Conservation (phyloP, 2,329 filamentous ascomycete species). For the Harringtonia aguacate region DNA sequence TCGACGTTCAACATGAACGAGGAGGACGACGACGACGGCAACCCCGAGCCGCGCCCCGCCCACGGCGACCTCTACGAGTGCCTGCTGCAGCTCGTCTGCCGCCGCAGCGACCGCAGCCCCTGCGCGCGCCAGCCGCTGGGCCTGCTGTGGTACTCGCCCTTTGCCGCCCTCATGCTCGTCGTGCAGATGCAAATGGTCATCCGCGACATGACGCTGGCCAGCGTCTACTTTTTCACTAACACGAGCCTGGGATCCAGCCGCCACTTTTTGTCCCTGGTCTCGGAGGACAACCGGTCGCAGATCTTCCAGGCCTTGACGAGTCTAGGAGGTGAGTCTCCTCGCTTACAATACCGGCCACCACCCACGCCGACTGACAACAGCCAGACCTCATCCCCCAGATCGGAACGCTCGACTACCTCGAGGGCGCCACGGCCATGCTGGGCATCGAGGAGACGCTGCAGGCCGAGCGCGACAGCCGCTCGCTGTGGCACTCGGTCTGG, state of each 20-base stretch:
- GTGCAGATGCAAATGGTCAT: conserved; percentile 1
- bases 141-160: conserved; percentile 1
- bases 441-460: background rate
- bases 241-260: background rate
- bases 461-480: background rate
- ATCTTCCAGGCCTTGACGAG: background rate
- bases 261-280: background rate
- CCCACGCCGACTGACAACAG: background rate
- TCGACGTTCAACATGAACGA: background rate
- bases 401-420: too few relatives aligned
- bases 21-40: background rate
- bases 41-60: background rate
- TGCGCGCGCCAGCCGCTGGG: background rate
- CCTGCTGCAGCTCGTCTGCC: background rate
- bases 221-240: background rate
- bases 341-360: too few relatives aligned
- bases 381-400: background rate
- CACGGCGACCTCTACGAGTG: conserved; percentile 1
- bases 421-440: background rate
- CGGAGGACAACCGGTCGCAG: too few relatives aligned
- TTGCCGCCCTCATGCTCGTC: background rate
- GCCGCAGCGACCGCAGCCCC: too few relatives aligned
- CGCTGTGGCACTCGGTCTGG: conserved; percentile 2
- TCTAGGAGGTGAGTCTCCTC: background rate
- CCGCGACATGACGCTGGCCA: background rate